These are phyloP conservation scores for Rhexocercosporidium sp. DNA, from an alignment of 2,329 filamentous ascomycete genomes.

Conservation along the genomic window DNA sequence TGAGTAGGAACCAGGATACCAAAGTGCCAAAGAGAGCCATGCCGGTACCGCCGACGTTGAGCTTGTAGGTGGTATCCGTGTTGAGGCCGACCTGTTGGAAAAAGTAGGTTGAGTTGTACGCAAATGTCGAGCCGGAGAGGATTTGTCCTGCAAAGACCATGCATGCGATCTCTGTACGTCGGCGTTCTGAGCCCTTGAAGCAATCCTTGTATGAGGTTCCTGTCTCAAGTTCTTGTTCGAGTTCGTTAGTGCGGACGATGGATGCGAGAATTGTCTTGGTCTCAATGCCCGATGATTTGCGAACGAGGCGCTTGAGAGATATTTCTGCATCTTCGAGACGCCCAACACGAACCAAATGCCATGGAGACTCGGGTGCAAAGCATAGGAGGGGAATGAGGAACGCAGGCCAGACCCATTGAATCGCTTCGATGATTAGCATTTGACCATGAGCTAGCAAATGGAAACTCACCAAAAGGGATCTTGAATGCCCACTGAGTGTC, in stretches of 20 bases:
- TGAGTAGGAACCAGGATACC: conserved; percentile 1
- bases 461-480: conserved; percentile 49
- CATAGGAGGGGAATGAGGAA: conserved; percentile 50
- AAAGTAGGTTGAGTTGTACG: conserved; percentile 65
- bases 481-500: conserved; percentile 44
- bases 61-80: conserved; percentile 48
- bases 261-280: conserved; percentile 45
- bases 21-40: background rate
- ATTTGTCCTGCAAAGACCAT: conserved; percentile 67
- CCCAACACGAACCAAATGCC: conserved; percentile 53
- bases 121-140: conserved; percentile 63
- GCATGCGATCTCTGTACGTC: conserved; percentile 56
- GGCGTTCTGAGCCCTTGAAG: conserved; percentile 50
- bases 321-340: conserved; percentile 50
- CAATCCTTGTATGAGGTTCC: conserved; percentile 54
- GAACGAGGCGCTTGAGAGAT: conserved; percentile 46
- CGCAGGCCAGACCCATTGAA: conserved; percentile 53
- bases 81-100: conserved; percentile 59
- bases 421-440: conserved; percentile 18
- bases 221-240: conserved; percentile 50
- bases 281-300: conserved; percentile 13
- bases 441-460: background rate
- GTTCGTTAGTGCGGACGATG: conserved; percentile 59
- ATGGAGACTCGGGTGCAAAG: conserved; percentile 53
- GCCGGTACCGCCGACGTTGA: background rate